Evolutionary conservation across 164 flowering plant genomes (phyloP), one percentile per base, ranked within the genome.

Genomic region (Akebia trifoliata): DNA sequence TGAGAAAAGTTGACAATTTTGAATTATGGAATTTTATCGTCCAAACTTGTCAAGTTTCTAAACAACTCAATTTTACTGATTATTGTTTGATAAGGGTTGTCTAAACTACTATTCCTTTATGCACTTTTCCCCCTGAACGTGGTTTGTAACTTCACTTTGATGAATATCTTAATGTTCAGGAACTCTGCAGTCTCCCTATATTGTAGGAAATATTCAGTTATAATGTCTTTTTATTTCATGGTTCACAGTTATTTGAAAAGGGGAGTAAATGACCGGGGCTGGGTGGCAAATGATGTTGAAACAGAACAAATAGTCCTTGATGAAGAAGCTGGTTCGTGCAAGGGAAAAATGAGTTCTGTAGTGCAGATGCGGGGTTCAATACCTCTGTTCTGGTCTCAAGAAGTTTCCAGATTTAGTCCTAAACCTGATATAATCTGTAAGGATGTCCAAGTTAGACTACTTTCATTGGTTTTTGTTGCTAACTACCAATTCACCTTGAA

Each of bases 371-470:
- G 97, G 50, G 99, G 99, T 57, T 93, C 97, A 59, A 93, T 93
- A 64, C 99, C 99, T 4, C 97, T 93, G 45, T 93, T 93, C 59
- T 93, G 99, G 99, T 93, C 99, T 3, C 99, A 93, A 72, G 99
- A 93, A 74, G 95, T 89, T 60, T 90, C 97, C 22, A 76, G 92
- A 76, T 84, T 93, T 50, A 92, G 96, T 70, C 97, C 97, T 34
- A 93, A 93, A 65, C 99, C 97, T 72, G 98, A 93, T 70, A 93
- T 93, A 20, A 87, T 90, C 40, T 78, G 98, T 92, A 70, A 76
- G 87, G 47, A 25, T 51, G 34, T 62, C 49, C 42, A 25, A 15
- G 22, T 60, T 14, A 3, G 49, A 48, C 25, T 30, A 6, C 32
- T 47, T 36, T 50, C n/a, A 6, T 48, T 34, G 20, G 9, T 43